Percentiles rank a stretch among this genome's conserved stretches.
Evolutionary conservation across 2,329 filamentous ascomycete species (phyloP).

Genomic region (Fragosphaeria purpurea): DNA sequence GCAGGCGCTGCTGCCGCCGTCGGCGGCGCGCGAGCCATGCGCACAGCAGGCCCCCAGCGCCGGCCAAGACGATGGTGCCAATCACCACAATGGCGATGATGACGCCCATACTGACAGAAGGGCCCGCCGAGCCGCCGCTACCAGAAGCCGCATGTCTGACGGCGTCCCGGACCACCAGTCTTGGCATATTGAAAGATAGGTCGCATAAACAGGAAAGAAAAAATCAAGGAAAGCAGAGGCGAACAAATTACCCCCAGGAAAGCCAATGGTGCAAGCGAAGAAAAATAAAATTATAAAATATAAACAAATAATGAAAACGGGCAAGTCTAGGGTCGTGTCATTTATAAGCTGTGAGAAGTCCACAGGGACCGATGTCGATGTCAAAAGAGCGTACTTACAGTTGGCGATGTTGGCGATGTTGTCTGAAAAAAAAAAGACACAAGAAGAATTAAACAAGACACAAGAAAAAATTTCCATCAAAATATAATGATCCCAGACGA

Average conservation of each 20-base stretch:
- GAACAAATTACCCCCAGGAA: neutral
- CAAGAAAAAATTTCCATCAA: neutral
- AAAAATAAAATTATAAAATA: neutral
- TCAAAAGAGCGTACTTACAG: neutral
- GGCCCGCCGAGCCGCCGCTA: neutral
- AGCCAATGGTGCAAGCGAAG: neutral
- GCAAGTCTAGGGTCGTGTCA: slow-evolving; percentile 2
- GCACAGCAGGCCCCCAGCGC: slow-evolving; percentile 31
- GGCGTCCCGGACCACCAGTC: neutral
- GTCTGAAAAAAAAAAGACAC: neutral
- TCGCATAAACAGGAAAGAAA: neutral
- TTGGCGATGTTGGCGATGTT: neutral
- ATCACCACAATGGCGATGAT: slow-evolving; percentile 36
- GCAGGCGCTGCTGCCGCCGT: slow-evolving; percentile 1
- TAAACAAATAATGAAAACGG: neutral
- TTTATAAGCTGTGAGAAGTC: neutral
- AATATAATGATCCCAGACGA: too few relatives aligned
- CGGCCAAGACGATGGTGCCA: slow-evolving; percentile 36
- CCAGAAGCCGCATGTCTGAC: neutral
- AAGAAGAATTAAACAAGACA: neutral
- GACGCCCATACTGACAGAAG: slow-evolving; percentile 20
- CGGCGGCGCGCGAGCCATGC: slow-evolving; percentile 24
- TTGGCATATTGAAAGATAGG: neutral
- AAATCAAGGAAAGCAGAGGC: neutral
- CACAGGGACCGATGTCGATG: neutral